These are phyloP conservation scores for Populus ilicifolia DNA, from an alignment of 345 rosid genomes.

Conservation along the genomic window DNA sequence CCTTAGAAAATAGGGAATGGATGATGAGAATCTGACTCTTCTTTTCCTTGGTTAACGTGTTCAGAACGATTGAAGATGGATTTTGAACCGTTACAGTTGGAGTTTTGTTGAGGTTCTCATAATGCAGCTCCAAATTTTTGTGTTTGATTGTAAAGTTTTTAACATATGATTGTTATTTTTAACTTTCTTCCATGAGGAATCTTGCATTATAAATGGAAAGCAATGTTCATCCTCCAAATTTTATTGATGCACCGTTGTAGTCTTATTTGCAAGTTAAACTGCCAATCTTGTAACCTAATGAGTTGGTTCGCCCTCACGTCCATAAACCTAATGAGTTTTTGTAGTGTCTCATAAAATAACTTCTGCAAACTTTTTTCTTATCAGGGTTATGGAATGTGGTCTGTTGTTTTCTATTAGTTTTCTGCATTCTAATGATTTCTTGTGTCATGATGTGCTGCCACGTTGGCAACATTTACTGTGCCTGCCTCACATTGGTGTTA, in stretches of 20 bases:
- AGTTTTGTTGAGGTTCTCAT: neutral
- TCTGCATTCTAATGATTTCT: neutral
- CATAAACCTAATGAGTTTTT: neutral
- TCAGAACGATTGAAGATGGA: neutral
- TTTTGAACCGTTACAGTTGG: neutral
- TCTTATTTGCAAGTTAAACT: neutral
- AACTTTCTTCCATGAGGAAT: neutral
- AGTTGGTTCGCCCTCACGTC: neutral
- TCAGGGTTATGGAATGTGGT: neutral
- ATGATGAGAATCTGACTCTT: neutral
- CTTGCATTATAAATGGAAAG: neutral
- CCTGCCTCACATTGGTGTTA: neutral
- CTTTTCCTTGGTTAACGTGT: neutral
- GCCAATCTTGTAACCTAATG: neutral
- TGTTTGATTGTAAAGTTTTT: neutral
- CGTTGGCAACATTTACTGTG: neutral
- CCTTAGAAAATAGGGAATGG: neutral
- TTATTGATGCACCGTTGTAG: neutral
- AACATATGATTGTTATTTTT: neutral
- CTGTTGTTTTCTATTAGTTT: neutral
- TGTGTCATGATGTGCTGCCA: neutral
- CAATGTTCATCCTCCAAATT: neutral
- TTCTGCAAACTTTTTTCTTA: neutral
- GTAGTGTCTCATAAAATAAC: neutral
- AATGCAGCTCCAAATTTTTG: neutral